Conservation (phyloP, 805 yeast species). For the Kuraishia molischiana region DNA sequence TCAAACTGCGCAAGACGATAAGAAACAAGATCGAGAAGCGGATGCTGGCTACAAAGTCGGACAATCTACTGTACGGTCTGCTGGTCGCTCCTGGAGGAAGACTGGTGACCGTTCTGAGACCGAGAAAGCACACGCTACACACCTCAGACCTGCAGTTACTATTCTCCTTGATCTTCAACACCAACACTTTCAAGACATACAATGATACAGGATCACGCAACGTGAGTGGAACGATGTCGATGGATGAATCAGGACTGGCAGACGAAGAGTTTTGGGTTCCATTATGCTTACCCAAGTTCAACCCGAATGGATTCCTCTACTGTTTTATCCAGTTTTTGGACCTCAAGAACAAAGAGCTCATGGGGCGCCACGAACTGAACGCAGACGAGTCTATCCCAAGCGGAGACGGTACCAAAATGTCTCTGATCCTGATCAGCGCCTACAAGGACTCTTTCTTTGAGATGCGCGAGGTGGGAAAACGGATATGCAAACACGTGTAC, state of each 20-base stretch:
- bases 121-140: constrained; percentile 66
- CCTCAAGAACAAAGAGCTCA: constrained; percentile 19
- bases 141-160: constrained; percentile 75
- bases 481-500: constrained; percentile 33
- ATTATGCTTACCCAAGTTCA: constrained; percentile 83
- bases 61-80: constrained; percentile 65
- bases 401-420: constrained; percentile 21
- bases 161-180: constrained; percentile 58
- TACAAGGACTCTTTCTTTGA: constrained; percentile 74
- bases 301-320: constrained; percentile 79
- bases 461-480: constrained; percentile 50
- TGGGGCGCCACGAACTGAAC: constrained; percentile 18
- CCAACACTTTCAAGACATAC: constrained; percentile 33
- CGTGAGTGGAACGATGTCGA: constrained; percentile 7
- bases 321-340: constrained; percentile 62
- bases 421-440: constrained; percentile 45
- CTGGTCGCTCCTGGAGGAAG: constrained; percentile 55
- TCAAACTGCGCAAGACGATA: constrained; percentile 45
- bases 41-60: constrained; percentile 35
- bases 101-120: constrained; percentile 63
- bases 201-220: too few species aligned
- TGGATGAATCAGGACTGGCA: constrained; percentile 12
- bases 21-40: constrained; percentile 50
- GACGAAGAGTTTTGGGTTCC: constrained; percentile 89
- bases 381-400: constrained; percentile 5